Percentiles rank a stretch among this genome's conserved stretches.
Evolutionary conservation across 1,284 basidiomycete genomes (phyloP).

Genomic region (Leucoagaricus sp.): DNA sequence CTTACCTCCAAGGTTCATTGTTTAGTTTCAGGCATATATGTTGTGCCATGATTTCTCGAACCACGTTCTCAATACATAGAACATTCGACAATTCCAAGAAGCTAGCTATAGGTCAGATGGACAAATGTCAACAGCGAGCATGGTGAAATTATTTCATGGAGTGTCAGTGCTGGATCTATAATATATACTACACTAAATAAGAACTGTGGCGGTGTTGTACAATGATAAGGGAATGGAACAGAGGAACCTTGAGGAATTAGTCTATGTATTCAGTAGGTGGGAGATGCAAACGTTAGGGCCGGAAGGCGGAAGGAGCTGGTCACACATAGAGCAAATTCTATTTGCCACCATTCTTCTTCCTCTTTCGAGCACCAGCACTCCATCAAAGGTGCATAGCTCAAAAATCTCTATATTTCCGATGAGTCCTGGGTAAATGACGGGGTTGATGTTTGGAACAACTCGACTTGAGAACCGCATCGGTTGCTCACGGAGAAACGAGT

Average conservation of each 20-base stretch:
- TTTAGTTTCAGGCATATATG: constrained; percentile 78
- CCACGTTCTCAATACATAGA: too few relatives aligned
- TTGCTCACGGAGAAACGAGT: constrained; percentile 4
- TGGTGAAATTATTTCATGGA: too few relatives aligned
- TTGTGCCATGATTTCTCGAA: too few relatives aligned
- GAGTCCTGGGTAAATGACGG: background rate
- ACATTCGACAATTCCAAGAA: too few relatives aligned
- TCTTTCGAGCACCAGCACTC: background rate
- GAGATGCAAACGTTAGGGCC: background rate
- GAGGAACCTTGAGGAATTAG: too few relatives aligned
- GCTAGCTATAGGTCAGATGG: too few relatives aligned
- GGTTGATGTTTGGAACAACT: background rate
- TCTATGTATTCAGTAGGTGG: background rate
- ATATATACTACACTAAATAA: too few relatives aligned
- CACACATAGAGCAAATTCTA: constrained; percentile 5
- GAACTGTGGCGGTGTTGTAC: too few relatives aligned
- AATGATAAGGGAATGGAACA: too few relatives aligned
- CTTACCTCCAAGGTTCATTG: constrained; percentile 56
- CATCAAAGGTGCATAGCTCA: constrained; percentile 2
- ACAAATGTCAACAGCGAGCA: too few relatives aligned
- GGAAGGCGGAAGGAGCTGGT: constrained; percentile 2
- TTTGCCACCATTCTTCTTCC: background rate
- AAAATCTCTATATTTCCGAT: constrained; percentile 5
- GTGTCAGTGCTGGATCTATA: too few relatives aligned
- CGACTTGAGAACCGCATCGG: constrained; percentile 7